Conservation (phyloP, 1,139 yeast genomes). For the Lodderomyces margitis region DNA sequence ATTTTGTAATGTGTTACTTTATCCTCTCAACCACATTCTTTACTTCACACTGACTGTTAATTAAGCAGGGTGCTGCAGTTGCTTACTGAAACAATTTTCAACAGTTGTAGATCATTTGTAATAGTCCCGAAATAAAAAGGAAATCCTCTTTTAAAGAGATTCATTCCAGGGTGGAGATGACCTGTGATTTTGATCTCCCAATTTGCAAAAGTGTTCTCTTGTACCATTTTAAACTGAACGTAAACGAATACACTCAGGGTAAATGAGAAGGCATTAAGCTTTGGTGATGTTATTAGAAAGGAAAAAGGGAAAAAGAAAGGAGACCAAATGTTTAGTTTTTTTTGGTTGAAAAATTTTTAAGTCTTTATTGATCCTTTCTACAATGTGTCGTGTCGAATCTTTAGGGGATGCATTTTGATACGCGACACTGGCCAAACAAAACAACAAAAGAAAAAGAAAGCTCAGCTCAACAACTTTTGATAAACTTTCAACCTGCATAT, state of each 20-base stretch:
- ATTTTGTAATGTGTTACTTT: no score
- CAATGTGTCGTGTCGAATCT: background rate
- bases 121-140: conserved; percentile 38
- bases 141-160: conserved; percentile 6
- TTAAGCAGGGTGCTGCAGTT: no score
- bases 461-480: background rate
- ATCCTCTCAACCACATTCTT: no score
- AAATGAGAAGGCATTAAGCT: conserved; percentile 51
- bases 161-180: conserved; percentile 52
- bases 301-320: background rate
- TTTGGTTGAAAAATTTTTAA: background rate
- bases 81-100: no score
- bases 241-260: conserved; percentile 55
- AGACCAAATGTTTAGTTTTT: background rate
- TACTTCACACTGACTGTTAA: no score
- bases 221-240: conserved; percentile 50
- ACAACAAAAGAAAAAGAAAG: no score
- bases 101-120: conserved; percentile 36
- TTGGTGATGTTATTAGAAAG: conserved; percentile 20
- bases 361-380: background rate
- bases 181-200: conserved; percentile 36
- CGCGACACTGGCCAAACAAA: background rate
- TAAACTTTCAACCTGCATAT: background rate
- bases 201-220: conserved; percentile 48
- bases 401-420: background rate